These are phyloP conservation scores for Rhypophila decipiens DNA, from an alignment of 495 filamentous ascomycete genomes.

Conservation along the genomic window DNA sequence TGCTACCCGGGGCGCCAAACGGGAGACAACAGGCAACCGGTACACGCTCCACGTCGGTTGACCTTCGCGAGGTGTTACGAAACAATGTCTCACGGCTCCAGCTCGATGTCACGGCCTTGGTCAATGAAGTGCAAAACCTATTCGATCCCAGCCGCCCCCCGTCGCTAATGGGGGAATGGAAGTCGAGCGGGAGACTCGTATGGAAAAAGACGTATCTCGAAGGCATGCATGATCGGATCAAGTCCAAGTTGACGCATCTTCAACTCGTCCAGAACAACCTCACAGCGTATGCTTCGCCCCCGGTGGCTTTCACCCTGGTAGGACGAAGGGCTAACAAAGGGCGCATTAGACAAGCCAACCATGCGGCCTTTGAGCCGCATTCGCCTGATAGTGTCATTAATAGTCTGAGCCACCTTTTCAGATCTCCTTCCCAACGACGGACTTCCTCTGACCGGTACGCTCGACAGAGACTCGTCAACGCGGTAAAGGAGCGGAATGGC, in stretches of 20 bases:
- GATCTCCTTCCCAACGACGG: too few species aligned
- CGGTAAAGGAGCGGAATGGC: neutral
- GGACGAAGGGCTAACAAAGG: too few species aligned
- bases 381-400: too few species aligned
- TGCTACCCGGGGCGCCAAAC: neutral
- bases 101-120: slow-evolving; percentile 1
- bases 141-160: neutral
- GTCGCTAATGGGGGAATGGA: neutral
- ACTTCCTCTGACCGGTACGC: neutral
- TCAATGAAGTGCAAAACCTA: neutral
- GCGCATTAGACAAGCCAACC: too few species aligned
- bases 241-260: neutral
- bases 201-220: slow-evolving; percentile 6
- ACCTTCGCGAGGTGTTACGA: neutral
- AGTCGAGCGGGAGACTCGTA: neutral
- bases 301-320: too few species aligned
- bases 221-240: slow-evolving; percentile 5
- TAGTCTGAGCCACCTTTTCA: too few species aligned
- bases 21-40: neutral
- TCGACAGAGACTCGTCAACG: slow-evolving; percentile 2
- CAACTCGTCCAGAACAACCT: slow-evolving; percentile 3
- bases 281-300: neutral
- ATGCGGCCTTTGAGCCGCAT: too few species aligned
- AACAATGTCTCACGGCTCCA: slow-evolving; percentile 5
- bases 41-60: neutral